A percentile compares a stretch with the other conserved stretches of the same genome.
These are phyloP conservation scores for Tetrapisispora fleetii DNA, from an alignment of 805 yeast species.

Conservation along the genomic window DNA sequence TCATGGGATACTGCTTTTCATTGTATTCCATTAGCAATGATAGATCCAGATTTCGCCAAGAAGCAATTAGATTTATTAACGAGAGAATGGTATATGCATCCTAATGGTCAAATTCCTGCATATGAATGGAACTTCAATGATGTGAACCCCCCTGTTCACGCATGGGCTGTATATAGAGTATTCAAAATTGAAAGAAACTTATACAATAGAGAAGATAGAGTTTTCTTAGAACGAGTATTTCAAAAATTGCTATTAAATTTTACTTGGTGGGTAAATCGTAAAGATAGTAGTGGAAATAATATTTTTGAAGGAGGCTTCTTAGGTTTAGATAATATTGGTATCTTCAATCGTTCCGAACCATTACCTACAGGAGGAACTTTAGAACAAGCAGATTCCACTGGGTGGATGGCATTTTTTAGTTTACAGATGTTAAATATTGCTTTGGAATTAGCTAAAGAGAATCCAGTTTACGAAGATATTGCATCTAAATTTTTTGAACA, in stretches of 20 bases:
- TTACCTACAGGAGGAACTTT: slow-evolving; percentile 84
- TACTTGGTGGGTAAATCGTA: slow-evolving; percentile 96
- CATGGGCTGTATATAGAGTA: slow-evolving; percentile 86
- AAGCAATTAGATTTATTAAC: slow-evolving; percentile 76
- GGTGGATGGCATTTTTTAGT: slow-evolving; percentile 94
- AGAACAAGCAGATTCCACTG: slow-evolving; percentile 93
- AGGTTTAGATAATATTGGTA: slow-evolving; percentile 87
- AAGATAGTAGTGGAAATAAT: slow-evolving; percentile 77
- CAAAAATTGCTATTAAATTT: slow-evolving; percentile 82
- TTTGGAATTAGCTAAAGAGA: slow-evolving; percentile 74
- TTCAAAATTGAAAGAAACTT: slow-evolving; percentile 79
- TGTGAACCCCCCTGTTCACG: slow-evolving; percentile 96
- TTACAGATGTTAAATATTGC: slow-evolving; percentile 90
- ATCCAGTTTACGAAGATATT: slow-evolving; percentile 82
- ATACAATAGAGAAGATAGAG: slow-evolving; percentile 72
- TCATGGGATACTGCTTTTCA: slow-evolving; percentile 98
- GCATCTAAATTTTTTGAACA: slow-evolving; percentile 94
- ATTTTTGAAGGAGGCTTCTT: slow-evolving; percentile 91
- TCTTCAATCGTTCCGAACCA: slow-evolving; percentile 87
- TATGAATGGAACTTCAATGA: slow-evolving; percentile 94
- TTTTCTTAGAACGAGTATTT: slow-evolving; percentile 83
- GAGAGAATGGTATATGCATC: slow-evolving; percentile 96
- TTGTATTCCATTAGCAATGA: slow-evolving; percentile 84
- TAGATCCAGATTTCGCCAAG: slow-evolving; percentile 87
- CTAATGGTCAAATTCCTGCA: slow-evolving; percentile 95